phyloP scores from a whole-genome alignment of 73 alveolate species.

The Blepharisma stoltei region DNA sequence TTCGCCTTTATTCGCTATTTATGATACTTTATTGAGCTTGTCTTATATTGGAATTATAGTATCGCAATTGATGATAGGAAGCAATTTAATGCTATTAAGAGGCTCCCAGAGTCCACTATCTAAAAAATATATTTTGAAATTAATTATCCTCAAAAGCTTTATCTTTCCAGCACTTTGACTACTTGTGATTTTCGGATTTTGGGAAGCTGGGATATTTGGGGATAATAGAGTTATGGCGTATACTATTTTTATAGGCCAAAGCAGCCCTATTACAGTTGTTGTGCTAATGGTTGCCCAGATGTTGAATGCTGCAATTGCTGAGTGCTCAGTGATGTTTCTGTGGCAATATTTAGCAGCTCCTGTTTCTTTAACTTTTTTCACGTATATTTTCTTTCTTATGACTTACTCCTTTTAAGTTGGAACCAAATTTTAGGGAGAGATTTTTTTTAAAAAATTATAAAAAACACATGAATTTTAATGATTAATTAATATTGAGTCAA shows the following conservation, averaged over 20 bases:
- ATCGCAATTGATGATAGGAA: background rate
- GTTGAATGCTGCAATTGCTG: background rate
- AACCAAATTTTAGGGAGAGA: too few species aligned
- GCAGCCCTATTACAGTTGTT: background rate
- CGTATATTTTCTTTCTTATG: too few species aligned
- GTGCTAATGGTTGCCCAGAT: background rate
- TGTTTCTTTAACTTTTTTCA: too few species aligned
- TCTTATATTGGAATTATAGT: background rate
- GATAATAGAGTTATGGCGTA: conserved; percentile 5
- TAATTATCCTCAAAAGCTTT: background rate
- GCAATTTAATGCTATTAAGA: background rate
- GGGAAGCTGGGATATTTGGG: conserved; percentile 12
- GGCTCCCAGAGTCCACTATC: background rate
- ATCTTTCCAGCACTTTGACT: background rate
- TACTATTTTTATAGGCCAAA: background rate
- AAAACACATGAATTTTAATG: too few species aligned
- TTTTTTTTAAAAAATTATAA: too few species aligned
- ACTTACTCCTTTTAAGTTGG: too few species aligned
- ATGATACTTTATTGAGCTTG: background rate
- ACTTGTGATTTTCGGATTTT: background rate
- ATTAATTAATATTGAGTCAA: too few species aligned
- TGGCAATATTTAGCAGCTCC: too few species aligned
- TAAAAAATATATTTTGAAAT: background rate
- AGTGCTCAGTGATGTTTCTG: background rate
- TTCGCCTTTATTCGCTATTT: background rate